Evolutionary conservation across 2,329 filamentous ascomycete species (phyloP).

Genomic region (Shiraia bambusicola): DNA sequence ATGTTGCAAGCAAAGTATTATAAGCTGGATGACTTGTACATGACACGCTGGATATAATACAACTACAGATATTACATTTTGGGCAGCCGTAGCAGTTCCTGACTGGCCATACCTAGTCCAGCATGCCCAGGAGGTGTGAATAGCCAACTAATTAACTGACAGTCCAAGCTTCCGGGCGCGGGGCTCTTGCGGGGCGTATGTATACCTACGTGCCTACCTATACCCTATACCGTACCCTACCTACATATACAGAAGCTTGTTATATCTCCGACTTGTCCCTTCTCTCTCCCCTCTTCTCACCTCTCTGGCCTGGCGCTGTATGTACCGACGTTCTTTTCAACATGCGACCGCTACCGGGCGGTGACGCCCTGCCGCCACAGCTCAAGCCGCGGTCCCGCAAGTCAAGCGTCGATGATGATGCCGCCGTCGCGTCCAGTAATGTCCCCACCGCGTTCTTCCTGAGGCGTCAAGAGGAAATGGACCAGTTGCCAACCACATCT

Average conservation of each 20-base stretch:
- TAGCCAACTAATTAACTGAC: no score
- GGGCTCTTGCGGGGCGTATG: no score
- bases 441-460: constrained; percentile 63
- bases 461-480: constrained; percentile 54
- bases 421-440: constrained; percentile 29
- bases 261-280: constrained; percentile 12
- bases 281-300: constrained; percentile 1
- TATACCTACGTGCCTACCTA: no score
- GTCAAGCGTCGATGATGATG: constrained; percentile 42
- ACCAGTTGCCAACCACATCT: constrained; percentile 38
- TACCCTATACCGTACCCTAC: no score
- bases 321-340: constrained; percentile 4
- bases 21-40: neutral
- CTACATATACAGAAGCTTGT: no score
- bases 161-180: neutral
- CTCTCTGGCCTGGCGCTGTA: constrained; percentile 4
- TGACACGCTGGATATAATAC: no score
- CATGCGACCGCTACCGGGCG: constrained; percentile 42
- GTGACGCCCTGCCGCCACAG: constrained; percentile 36
- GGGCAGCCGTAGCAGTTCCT: no score
- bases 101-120: neutral
- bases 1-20: constrained; percentile 2
- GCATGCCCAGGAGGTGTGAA: no score
- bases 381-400: constrained; percentile 41
- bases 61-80: no score